These are phyloP conservation scores for Boletales sp. DNA, from an alignment of 768 basidiomycete genomes.

Conservation along the genomic window DNA sequence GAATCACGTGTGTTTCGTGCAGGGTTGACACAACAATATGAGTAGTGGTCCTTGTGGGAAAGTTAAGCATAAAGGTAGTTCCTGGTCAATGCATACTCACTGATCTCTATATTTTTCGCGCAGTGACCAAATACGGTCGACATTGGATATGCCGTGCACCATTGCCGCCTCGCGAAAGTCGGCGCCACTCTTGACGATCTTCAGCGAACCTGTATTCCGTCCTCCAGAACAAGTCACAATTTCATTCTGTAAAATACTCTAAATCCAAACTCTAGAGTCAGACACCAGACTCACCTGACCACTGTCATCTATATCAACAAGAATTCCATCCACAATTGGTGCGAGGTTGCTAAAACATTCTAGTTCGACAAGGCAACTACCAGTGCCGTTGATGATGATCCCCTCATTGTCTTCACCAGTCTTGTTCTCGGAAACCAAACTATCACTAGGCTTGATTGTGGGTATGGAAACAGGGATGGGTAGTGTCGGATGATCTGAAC, in stretches of 20 bases:
- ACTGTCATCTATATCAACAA: slow-evolving; percentile 68
- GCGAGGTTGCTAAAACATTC: slow-evolving; percentile 74
- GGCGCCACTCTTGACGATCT: slow-evolving; percentile 77
- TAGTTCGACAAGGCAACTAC: slow-evolving; percentile 58
- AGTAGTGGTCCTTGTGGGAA: slow-evolving; percentile 43
- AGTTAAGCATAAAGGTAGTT: not conserved
- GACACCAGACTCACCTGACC: slow-evolving; percentile 53
- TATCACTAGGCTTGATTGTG: slow-evolving; percentile 35
- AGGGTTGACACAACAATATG: slow-evolving; percentile 61
- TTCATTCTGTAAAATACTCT: slow-evolving; percentile 47
- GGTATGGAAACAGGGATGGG: slow-evolving; percentile 48
- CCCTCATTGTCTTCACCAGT: slow-evolving; percentile 34
- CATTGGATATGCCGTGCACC: slow-evolving; percentile 52
- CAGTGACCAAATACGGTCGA: slow-evolving; percentile 64
- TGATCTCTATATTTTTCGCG: slow-evolving; percentile 42
- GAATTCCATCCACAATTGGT: slow-evolving; percentile 77
- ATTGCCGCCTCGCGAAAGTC: slow-evolving; percentile 66
- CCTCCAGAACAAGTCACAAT: slow-evolving; percentile 87
- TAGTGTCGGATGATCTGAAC: slow-evolving; percentile 42
- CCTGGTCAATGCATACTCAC: slow-evolving; percentile 36
- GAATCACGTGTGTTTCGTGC: slow-evolving; percentile 51
- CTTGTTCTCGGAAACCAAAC: slow-evolving; percentile 37
- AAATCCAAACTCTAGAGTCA: not conserved
- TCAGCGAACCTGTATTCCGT: slow-evolving; percentile 69
- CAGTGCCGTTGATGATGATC: slow-evolving; percentile 47